Evolutionary conservation across 2,329 filamentous ascomycete species (phyloP).

Genomic region (Aspergillus glaucus): DNA sequence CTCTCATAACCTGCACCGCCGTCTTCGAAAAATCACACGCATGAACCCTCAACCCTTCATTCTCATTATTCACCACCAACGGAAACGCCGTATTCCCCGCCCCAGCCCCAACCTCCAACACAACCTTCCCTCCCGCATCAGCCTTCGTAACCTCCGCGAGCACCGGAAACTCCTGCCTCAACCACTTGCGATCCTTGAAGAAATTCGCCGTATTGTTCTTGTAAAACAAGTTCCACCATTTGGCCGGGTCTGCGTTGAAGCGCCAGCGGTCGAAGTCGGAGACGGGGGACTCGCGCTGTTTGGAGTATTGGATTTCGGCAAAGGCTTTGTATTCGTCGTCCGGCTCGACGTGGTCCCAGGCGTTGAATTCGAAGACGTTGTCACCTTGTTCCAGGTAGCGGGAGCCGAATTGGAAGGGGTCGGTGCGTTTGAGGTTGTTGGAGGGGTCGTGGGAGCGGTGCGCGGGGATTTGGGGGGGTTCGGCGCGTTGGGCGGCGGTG

Average conservation of each 20-base stretch:
- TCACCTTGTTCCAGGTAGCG: slow-evolving; percentile 77
- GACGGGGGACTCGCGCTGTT: slow-evolving; percentile 79
- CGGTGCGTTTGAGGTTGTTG: slow-evolving; percentile 76
- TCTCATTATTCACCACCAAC: slow-evolving; percentile 75
- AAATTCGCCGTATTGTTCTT: slow-evolving; percentile 96
- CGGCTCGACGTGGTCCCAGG: slow-evolving; percentile 96
- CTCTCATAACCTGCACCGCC: slow-evolving; percentile 86
- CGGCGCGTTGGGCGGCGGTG: slow-evolving; percentile 40
- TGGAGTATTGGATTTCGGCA: slow-evolving; percentile 73
- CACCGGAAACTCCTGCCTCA: slow-evolving; percentile 90
- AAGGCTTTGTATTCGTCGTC: slow-evolving; percentile 84
- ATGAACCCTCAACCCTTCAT: slow-evolving; percentile 73
- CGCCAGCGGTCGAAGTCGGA: slow-evolving; percentile 86
- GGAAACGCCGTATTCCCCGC: slow-evolving; percentile 97
- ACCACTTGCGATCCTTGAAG: slow-evolving; percentile 98
- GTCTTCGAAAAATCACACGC: slow-evolving; percentile 96
- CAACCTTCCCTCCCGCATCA: slow-evolving; percentile 60
- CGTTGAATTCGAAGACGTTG: slow-evolving; percentile 94
- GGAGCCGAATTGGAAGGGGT: slow-evolving; percentile 94
- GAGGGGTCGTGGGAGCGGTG: slow-evolving; percentile 62
- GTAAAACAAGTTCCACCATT: slow-evolving; percentile 98
- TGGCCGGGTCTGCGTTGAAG: slow-evolving; percentile 84
- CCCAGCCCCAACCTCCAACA: slow-evolving; percentile 90
- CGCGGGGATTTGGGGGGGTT: slow-evolving; percentile 43
- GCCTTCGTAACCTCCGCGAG: slow-evolving; percentile 67